phyloP scores from a whole-genome alignment of 176 grass and related monocot genomes.

The Oryza glaberrima region DNA sequence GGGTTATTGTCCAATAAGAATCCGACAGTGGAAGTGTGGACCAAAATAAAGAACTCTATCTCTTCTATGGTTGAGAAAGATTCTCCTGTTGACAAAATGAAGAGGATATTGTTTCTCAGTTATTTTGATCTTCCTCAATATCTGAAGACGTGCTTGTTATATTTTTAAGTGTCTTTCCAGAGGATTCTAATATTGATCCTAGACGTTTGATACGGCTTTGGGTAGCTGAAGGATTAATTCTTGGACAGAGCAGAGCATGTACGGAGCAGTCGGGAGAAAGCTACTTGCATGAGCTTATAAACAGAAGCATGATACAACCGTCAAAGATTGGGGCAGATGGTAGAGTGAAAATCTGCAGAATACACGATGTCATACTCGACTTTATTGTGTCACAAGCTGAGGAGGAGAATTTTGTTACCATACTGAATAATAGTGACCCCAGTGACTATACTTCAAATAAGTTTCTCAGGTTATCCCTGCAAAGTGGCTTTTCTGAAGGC shows the following conservation, averaged over 20 bases:
- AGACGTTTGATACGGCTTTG: not conserved
- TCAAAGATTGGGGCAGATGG: not conserved
- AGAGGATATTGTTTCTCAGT: constrained; percentile 32
- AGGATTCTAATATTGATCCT: constrained; percentile 10
- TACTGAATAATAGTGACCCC: too few species aligned
- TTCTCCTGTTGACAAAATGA: constrained; percentile 1
- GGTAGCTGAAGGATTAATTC: constrained; percentile 31
- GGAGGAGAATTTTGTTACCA: too few species aligned
- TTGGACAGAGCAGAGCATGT: not conserved
- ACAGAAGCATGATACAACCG: constrained; percentile 33
- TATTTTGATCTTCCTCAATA: constrained; percentile 32
- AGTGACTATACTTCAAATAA: too few species aligned
- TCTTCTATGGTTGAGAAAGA: constrained; percentile 4
- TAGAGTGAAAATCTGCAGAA: not conserved
- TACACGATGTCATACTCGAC: too few species aligned
- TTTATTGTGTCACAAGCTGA: too few species aligned
- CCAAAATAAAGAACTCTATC: not conserved
- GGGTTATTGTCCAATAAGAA: constrained; percentile 15
- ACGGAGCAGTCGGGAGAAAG: not conserved
- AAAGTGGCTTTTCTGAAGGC: not conserved
- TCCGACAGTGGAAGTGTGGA: not conserved
- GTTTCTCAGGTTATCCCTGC: not conserved
- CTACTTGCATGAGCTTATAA: constrained; percentile 29
- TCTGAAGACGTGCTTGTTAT: constrained; percentile 33
- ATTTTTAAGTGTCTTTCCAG: constrained; percentile 29